These are phyloP conservation scores for Dioszegia aurantiaca DNA, from an alignment of 768 basidiomycete species.

Conservation along the genomic window DNA sequence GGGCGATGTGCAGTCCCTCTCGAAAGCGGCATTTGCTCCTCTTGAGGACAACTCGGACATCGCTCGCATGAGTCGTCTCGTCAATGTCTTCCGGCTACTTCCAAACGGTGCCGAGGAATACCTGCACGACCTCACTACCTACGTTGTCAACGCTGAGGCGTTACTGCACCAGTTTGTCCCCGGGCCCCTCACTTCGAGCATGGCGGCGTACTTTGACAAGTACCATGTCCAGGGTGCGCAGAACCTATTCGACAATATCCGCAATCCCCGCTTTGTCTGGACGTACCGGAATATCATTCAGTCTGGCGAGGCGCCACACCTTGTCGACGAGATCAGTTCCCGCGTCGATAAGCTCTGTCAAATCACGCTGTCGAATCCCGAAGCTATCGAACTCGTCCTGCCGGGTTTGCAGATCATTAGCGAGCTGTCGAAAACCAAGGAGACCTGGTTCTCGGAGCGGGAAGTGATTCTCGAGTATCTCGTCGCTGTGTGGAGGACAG, in stretches of 20 bases:
- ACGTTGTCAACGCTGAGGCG: conserved; percentile 86
- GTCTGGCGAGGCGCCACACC: conserved; percentile 70
- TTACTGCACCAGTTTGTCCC: conserved; percentile 82
- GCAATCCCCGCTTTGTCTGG: conserved; percentile 72
- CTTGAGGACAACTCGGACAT: conserved; percentile 82
- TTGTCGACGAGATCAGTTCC: conserved; percentile 52
- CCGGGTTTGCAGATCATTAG: conserved; percentile 73
- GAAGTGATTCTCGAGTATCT: conserved; percentile 66
- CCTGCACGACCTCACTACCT: conserved; percentile 77
- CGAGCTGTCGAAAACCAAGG: conserved; percentile 68
- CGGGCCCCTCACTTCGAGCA: conserved; percentile 88
- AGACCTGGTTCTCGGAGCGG: conserved; percentile 67
- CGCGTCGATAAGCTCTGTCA: conserved; percentile 50
- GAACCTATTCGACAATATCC: conserved; percentile 76
- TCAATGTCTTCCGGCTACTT: conserved; percentile 94
- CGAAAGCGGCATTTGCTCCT: conserved; percentile 72
- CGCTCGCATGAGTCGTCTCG: conserved; percentile 85
- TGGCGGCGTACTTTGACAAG: conserved; percentile 85
- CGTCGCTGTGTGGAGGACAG: conserved; percentile 67
- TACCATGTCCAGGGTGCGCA: conserved; percentile 82
- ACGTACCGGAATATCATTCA: conserved; percentile 80
- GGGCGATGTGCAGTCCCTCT: conserved; percentile 81
- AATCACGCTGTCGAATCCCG: conserved; percentile 48
- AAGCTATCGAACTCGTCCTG: conserved; percentile 59
- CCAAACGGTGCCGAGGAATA: conserved; percentile 85